A percentile compares a stretch with the other conserved stretches of the same genome.
Conservation (phyloP, 139 green algal species). For the Chloropicon primus region DNA sequence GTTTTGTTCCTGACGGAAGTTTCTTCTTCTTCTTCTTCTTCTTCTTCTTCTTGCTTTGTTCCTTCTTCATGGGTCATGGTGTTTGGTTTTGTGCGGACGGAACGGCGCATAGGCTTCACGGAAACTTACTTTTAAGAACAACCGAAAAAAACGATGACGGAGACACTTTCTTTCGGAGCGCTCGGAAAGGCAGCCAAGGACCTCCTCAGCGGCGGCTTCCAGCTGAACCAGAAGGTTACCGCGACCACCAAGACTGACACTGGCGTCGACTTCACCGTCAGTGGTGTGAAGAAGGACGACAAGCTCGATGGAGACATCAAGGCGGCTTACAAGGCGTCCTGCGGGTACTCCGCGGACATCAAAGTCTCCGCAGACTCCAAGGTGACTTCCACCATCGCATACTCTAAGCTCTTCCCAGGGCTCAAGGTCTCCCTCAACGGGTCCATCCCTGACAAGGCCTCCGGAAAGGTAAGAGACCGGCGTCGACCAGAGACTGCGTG, state of each 20-base stretch:
- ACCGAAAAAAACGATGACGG: background rate
- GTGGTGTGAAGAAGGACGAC: background rate
- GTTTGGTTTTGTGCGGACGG: no score
- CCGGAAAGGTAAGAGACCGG: no score
- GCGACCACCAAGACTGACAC: background rate
- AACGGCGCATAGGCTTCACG: no score
- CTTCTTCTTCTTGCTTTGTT: no score
- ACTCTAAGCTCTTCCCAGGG: background rate
- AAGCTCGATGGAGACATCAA: background rate
- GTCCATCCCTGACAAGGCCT: background rate
- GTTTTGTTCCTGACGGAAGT: no score
- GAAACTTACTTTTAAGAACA: no score
- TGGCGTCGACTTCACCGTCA: background rate
- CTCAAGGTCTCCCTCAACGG: background rate
- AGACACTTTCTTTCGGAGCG: background rate
- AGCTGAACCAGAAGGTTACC: background rate
- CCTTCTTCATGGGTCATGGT: no score
- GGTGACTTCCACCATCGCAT: background rate
- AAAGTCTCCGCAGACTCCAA: background rate
- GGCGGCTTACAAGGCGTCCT: background rate
- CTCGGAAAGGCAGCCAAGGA: background rate
- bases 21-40: no score
- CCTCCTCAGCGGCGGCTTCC: background rate
- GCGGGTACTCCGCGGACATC: background rate
- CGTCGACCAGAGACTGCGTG: no score